A percentile compares a stretch with the other conserved stretches of the same genome.
These are phyloP conservation scores for Chenopodium album DNA, from an alignment of 148 eudicot genomes.

Conservation along the genomic window DNA sequence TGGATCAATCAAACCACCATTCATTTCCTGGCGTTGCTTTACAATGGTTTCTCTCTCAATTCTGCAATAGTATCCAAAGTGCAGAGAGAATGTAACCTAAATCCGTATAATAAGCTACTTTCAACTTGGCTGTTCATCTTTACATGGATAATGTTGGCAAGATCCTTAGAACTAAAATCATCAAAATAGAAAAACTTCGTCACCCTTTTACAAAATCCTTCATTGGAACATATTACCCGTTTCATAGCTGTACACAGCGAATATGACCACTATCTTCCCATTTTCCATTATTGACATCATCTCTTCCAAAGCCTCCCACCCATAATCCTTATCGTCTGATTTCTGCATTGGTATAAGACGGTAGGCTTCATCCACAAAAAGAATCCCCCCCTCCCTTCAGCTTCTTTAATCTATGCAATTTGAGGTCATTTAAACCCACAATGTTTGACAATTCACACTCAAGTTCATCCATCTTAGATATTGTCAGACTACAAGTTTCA, in stretches of 20 bases:
- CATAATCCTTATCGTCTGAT: conserved; percentile 94
- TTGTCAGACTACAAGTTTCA: conserved; percentile 88
- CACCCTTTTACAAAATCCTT: conserved; percentile 96
- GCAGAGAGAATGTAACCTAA: conserved; percentile 71
- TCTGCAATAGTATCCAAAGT: conserved; percentile 55
- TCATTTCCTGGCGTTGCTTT: conserved; percentile 81
- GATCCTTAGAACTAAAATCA: conserved; percentile 66
- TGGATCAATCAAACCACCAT: conserved; percentile 89
- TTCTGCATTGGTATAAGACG: conserved; percentile 97
- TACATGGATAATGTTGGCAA: conserved; percentile 69
- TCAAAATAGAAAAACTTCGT: conserved; percentile 90
- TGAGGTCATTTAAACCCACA: conserved; percentile 82
- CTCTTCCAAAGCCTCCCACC: conserved; percentile 95
- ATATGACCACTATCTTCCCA: conserved; percentile 92
- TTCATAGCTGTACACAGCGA: conserved; percentile 98
- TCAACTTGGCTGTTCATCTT: conserved; percentile 75
- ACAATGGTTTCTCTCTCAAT: conserved; percentile 70
- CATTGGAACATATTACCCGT: conserved; percentile 90
- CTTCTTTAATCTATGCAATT: conserved; percentile 95
- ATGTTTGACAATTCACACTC: conserved; percentile 67
- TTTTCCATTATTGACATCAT: conserved; percentile 98
- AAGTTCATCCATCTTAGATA: conserved; percentile 94
- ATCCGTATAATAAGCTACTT: conserved; percentile 70
- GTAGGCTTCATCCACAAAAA: conserved; percentile 96
- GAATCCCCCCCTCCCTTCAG: conserved; percentile 97